Conservation (phyloP, 768 basidiomycete species). For the Leccinum ochraceum region DNA sequence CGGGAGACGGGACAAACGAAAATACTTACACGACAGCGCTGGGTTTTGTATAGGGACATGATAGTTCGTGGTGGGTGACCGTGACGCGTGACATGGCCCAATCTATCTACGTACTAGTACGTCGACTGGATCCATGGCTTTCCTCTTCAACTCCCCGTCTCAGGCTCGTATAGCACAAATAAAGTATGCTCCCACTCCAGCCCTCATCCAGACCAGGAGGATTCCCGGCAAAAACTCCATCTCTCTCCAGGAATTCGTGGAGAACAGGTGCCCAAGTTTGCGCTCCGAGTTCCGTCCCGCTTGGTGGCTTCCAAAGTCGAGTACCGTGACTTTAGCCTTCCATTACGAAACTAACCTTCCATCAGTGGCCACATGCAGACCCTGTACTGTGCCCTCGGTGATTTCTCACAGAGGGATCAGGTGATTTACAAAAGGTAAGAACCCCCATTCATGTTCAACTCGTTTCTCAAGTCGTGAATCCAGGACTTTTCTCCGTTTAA, state of each 20-base stretch:
- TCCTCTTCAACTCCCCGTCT: constrained; percentile 16
- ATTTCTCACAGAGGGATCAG: constrained; percentile 33
- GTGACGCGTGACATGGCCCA: constrained; percentile 20
- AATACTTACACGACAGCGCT: constrained; percentile 47
- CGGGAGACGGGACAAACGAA: constrained; percentile 7
- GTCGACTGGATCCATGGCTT: constrained; percentile 19
- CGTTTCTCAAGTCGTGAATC: constrained; percentile 8
- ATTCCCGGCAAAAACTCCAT: constrained; percentile 11
- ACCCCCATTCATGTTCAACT: neutral
- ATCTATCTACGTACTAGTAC: neutral
- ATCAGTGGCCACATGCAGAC: constrained; percentile 36
- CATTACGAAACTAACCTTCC: constrained; percentile 16
- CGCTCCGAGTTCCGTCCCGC: constrained; percentile 29
- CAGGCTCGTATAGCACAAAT: constrained; percentile 21
- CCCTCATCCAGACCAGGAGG: constrained; percentile 21
- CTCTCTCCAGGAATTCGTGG: constrained; percentile 33
- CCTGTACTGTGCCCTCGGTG: constrained; percentile 32
- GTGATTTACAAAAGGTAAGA: constrained; percentile 33
- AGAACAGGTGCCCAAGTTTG: constrained; percentile 32
- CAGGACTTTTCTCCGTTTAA: constrained; percentile 31
- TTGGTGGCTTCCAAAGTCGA: constrained; percentile 37
- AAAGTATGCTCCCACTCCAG: constrained; percentile 21
- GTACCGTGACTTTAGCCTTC: neutral
- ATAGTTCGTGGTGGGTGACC: constrained; percentile 18
- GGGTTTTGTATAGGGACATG: constrained; percentile 44